phyloP scores from a whole-genome alignment of 495 filamentous ascomycete species.

The Pyrenula massariospora region DNA sequence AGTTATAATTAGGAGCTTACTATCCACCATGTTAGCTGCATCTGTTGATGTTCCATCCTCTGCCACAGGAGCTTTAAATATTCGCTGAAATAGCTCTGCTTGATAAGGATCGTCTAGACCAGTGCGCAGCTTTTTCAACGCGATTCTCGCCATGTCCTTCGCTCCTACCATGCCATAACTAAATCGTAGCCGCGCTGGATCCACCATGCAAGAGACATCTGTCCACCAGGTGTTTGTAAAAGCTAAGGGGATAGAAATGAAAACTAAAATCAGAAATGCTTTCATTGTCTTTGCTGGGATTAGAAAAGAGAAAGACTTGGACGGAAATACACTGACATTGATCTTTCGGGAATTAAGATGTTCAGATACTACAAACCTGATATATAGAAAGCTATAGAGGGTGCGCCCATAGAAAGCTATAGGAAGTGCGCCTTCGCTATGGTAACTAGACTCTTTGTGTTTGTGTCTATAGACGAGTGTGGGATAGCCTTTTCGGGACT shows the following conservation, averaged over 20 bases:
- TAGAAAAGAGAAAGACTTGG: neutral
- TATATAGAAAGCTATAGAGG: neutral
- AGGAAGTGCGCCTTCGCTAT: neutral
- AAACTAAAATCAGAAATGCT: neutral
- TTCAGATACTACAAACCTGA: neutral
- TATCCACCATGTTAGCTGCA: neutral
- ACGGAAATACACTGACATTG: neutral
- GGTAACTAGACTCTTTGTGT: neutral
- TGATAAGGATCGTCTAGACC: neutral
- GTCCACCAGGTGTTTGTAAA: neutral
- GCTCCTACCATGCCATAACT: neutral
- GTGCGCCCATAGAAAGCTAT: neutral
- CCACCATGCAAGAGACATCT: neutral
- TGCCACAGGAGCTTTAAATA: neutral
- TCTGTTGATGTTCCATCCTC: neutral
- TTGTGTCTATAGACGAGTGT: neutral
- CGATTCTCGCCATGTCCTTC: neutral
- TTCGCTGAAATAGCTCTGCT: neutral
- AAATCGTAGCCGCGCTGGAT: neutral
- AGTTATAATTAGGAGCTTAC: neutral
- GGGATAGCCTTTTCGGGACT: neutral
- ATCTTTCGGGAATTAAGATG: neutral
- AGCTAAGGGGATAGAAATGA: neutral
- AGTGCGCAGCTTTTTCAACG: neutral
- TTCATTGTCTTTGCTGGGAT: neutral